phyloP scores from a whole-genome alignment of 73 alveolate genomes.

The Blepharisma stoltei region DNA sequence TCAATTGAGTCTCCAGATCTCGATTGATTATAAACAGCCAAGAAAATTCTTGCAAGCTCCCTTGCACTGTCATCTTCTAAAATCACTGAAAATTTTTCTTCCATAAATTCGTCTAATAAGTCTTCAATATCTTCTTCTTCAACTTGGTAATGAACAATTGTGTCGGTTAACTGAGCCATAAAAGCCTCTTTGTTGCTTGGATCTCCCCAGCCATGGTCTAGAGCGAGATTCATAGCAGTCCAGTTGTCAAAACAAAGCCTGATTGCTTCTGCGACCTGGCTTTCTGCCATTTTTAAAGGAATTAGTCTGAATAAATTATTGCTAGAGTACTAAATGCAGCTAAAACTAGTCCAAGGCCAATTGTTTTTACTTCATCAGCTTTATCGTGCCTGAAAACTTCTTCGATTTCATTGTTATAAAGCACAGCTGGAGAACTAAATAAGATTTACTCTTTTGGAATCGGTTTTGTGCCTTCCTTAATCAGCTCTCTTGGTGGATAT shows the following conservation, averaged over 20 bases:
- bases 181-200: not conserved
- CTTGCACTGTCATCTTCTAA: slow-evolving; percentile 16
- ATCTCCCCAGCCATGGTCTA: slow-evolving; percentile 26
- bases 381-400: too few species aligned
- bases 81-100: slow-evolving; percentile 6
- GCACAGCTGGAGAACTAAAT: not conserved
- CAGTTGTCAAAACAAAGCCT: slow-evolving; percentile 5
- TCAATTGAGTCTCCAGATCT: not conserved
- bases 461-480: not conserved
- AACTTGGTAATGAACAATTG: not conserved
- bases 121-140: not conserved
- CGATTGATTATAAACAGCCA: not conserved
- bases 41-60: not conserved
- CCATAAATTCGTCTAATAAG: slow-evolving; percentile 8
- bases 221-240: slow-evolving; percentile 27
- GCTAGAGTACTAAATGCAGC: not conserved
- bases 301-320: not conserved
- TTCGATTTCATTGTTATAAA: too few species aligned
- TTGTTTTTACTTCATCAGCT: too few species aligned
- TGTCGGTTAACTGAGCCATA: not conserved
- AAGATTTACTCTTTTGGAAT: slow-evolving; percentile 10
- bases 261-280: not conserved
- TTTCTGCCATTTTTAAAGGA: not conserved
- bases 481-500: slow-evolving; percentile 3
- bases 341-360: too few species aligned